phyloP scores from a whole-genome alignment of 2,329 filamentous ascomycete species.

The Rosellinia necatrix region DNA sequence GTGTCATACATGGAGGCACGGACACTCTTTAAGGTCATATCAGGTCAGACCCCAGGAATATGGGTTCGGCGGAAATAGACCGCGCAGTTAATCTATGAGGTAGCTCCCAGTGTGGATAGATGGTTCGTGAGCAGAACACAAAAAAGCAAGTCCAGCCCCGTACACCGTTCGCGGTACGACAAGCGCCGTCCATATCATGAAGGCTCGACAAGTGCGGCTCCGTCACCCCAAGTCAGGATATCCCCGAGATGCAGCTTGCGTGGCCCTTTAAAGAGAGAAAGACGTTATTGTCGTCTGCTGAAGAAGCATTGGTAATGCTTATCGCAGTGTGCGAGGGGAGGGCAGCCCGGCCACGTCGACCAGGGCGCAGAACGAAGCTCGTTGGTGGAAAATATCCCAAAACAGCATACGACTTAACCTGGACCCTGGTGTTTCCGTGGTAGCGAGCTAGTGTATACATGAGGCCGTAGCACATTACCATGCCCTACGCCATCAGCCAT shows the following conservation, averaged over 20 bases:
- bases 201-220: background rate
- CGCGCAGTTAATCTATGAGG: constrained; percentile 5
- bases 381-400: constrained; percentile 11
- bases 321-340: background rate
- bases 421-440: background rate
- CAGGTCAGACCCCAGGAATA: background rate
- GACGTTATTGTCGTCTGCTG: background rate
- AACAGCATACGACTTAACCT: constrained; percentile 3
- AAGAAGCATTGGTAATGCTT: constrained; percentile 17
- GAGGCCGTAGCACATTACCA: too few species aligned
- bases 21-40: too few species aligned
- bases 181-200: constrained; percentile 3
- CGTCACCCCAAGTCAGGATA: background rate
- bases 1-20: too few species aligned
- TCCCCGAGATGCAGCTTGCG: constrained; percentile 5
- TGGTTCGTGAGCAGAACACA: background rate
- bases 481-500: background rate
- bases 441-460: constrained; percentile 19
- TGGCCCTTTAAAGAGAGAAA: background rate
- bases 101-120: background rate
- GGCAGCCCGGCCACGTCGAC: constrained; percentile 1
- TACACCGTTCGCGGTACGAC: constrained; percentile 9
- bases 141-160: background rate
- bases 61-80: background rate
- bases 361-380: background rate